Conservation (phyloP, 2,329 filamentous ascomycete genomes). For the Cytospora mali region DNA sequence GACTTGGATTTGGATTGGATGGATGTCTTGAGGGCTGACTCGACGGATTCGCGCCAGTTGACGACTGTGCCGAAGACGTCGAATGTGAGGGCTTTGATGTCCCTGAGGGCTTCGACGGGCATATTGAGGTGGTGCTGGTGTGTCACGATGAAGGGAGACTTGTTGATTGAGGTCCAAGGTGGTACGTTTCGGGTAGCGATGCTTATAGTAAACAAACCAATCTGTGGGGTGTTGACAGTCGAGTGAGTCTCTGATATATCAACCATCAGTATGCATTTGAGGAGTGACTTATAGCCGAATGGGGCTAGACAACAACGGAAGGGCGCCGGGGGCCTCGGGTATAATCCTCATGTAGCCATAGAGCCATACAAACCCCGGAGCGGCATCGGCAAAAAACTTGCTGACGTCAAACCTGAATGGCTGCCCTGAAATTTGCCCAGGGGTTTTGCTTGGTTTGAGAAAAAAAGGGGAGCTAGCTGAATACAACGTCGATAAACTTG, state of each 20-base stretch:
- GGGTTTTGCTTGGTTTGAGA: too few species aligned
- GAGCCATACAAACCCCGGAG: too few species aligned
- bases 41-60: constrained; percentile 73
- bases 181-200: too few species aligned
- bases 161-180: not conserved
- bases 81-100: constrained; percentile 65
- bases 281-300: not conserved
- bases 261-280: not conserved
- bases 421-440: not conserved
- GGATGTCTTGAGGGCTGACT: constrained; percentile 56
- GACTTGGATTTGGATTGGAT: constrained; percentile 53
- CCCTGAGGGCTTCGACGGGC: constrained; percentile 18
- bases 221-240: not conserved
- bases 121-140: constrained; percentile 16
- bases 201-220: not conserved
- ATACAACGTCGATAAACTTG: not conserved
- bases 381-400: too few species aligned
- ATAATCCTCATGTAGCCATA: not conserved
- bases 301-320: not conserved
- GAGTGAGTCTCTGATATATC: not conserved
- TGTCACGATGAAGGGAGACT: not conserved
- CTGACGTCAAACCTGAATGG: not conserved
- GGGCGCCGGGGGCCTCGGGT: too few species aligned
- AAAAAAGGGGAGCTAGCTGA: too few species aligned
- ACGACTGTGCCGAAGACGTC: constrained; percentile 83